Evolutionary conservation across 1,284 basidiomycete species (phyloP).

Genomic region (Apiotrichum sp.): DNA sequence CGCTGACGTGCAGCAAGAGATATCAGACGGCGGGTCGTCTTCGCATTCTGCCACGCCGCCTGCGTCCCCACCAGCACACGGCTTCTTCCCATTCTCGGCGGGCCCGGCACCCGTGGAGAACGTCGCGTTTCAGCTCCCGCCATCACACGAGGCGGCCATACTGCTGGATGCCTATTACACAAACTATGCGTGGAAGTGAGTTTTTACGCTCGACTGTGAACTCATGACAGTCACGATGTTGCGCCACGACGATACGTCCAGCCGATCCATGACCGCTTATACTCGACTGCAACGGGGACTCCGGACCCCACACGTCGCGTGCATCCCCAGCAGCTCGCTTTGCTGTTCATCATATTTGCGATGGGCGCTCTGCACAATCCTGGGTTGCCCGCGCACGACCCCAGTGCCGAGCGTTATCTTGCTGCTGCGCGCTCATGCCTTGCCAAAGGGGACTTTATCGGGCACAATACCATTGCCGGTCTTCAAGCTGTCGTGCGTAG

Average conservation of each 20-base stretch:
- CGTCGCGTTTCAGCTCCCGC: constrained; percentile 20
- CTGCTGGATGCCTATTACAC: constrained; percentile 30
- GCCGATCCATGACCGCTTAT: constrained; percentile 24
- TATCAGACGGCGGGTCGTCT: background rate
- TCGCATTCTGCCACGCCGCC: background rate
- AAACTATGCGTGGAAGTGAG: constrained; percentile 34
- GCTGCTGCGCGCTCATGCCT: constrained; percentile 30
- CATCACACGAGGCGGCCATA: constrained; percentile 23
- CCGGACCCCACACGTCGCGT: background rate
- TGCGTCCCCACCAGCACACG: background rate
- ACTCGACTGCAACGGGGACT: background rate
- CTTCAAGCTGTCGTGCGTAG: constrained; percentile 25
- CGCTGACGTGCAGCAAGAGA: constrained; percentile 9
- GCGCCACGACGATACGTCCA: constrained; percentile 25
- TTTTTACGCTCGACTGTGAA: background rate
- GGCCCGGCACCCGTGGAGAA: constrained; percentile 15
- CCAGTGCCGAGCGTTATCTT: constrained; percentile 30
- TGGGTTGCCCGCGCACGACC: constrained; percentile 34
- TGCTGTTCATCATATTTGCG: constrained; percentile 35
- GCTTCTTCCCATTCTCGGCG: constrained; percentile 17
- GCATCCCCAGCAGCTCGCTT: constrained; percentile 33
- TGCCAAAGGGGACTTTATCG: constrained; percentile 34
- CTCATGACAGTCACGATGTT: constrained; percentile 19
- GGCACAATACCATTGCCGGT: constrained; percentile 33
- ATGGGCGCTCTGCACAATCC: constrained; percentile 38